Conservation (phyloP, 306 rosid species). For the Glycine tomentella region DNA sequence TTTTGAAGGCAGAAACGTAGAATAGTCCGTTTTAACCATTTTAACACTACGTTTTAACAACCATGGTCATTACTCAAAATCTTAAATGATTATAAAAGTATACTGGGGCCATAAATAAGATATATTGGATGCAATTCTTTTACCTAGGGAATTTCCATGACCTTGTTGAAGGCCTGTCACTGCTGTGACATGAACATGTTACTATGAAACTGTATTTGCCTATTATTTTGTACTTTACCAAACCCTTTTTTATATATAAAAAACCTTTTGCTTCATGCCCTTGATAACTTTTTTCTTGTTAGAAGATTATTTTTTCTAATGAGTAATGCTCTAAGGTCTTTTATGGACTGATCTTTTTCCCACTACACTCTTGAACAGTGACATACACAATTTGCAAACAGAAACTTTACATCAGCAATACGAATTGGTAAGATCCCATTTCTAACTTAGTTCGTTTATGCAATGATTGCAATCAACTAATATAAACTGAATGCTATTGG, state of each 20-base stretch:
- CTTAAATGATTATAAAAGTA: conserved; percentile 19
- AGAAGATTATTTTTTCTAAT: not conserved
- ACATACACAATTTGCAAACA: conserved; percentile 78
- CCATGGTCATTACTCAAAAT: conserved; percentile 30
- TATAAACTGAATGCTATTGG: conserved; percentile 24
- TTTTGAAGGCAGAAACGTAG: no score
- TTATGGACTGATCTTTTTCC: conserved; percentile 24
- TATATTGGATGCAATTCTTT: conserved; percentile 3
- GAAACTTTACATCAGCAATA: conserved; percentile 91
- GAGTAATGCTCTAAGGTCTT: conserved; percentile 12
- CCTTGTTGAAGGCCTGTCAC: conserved; percentile 11
- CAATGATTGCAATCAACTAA: not conserved
- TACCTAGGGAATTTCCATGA: not conserved
- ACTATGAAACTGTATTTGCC: conserved; percentile 21
- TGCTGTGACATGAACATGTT: conserved; percentile 21
- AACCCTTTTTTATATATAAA: not conserved
- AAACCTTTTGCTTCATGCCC: conserved; percentile 2
- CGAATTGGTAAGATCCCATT: conserved; percentile 72
- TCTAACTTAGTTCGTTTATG: conserved; percentile 23
- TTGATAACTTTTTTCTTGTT: conserved; percentile 14
- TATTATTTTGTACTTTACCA: conserved; percentile 22
- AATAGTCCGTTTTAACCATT: no score
- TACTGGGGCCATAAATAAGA: conserved; percentile 32
- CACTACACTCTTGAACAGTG: conserved; percentile 66
- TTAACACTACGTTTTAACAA: no score